Evolutionary conservation across 2,329 filamentous ascomycete species (phyloP).

Genomic region (Fusarium coicis): DNA sequence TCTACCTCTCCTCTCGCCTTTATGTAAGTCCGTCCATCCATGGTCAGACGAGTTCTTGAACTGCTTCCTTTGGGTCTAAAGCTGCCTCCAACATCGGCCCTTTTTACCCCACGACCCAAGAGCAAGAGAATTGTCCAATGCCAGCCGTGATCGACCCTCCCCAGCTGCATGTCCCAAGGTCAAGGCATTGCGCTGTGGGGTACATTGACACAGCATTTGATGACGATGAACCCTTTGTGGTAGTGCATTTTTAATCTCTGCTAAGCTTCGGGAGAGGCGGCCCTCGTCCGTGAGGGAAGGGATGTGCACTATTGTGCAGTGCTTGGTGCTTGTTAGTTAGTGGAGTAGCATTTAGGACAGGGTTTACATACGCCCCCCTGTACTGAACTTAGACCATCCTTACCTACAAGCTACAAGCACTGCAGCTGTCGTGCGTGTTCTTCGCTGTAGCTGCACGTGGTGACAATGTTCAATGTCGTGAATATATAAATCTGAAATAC

Average conservation of each 20-base stretch:
- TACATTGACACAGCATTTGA: constrained; percentile 8
- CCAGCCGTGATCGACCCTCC: constrained; percentile 14
- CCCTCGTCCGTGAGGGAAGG: constrained; percentile 5
- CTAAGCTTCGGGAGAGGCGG: neutral
- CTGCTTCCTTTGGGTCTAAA: neutral
- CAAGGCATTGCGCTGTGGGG: constrained; percentile 21
- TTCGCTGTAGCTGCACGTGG: neutral
- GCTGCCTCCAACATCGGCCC: constrained; percentile 29
- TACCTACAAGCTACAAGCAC: neutral
- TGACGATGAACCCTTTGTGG: constrained; percentile 11
- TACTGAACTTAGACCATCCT: constrained; percentile 9
- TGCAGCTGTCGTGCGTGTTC: constrained; percentile 4
- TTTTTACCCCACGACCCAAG: constrained; percentile 37
- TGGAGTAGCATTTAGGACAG: neutral
- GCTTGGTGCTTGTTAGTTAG: neutral
- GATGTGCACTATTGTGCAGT: constrained; percentile 12
- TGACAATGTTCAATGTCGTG: neutral
- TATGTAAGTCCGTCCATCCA: neutral
- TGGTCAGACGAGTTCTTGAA: constrained; percentile 4
- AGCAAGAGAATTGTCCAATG: constrained; percentile 23
- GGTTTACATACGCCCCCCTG: neutral
- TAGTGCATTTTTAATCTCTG: neutral
- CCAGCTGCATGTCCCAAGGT: neutral
- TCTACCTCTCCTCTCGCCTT: neutral
- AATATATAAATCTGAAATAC: constrained; percentile 15